Evolutionary conservation across 345 rosid species (phyloP).

Genomic region (Brassica nigra): DNA sequence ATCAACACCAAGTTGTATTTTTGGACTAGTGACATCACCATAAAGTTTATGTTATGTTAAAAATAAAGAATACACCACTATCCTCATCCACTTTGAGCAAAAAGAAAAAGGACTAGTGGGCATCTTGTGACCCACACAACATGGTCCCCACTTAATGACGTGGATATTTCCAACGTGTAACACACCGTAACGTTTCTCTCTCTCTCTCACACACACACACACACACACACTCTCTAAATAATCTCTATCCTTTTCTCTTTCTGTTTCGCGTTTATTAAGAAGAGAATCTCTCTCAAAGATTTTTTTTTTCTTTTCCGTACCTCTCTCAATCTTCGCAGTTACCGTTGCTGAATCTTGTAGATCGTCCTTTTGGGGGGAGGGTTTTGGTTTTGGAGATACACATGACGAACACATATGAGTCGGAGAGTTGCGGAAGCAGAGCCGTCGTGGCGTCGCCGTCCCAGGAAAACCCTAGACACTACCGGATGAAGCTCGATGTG

Average conservation of each 20-base stretch:
- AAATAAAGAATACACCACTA: neutral
- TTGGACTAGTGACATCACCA: neutral
- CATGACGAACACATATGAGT: conserved; percentile 83
- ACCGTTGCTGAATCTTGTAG: conserved; percentile 6
- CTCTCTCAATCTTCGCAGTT: neutral
- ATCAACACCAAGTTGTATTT: neutral
- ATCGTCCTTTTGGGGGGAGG: neutral
- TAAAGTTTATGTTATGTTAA: neutral
- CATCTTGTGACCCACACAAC: conserved; percentile 19
- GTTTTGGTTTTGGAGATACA: too few relatives aligned
- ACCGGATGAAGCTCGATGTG: conserved; percentile 85
- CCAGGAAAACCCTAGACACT: conserved; percentile 64
- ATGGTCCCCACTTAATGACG: conserved; percentile 33
- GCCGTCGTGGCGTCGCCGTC: conserved; percentile 56
- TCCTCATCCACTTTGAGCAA: neutral
- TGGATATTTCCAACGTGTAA: conserved; percentile 21
- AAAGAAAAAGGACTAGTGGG: neutral
- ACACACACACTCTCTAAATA: conserved; percentile 2
- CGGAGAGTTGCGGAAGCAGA: conserved; percentile 92
- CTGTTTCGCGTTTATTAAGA: neutral
- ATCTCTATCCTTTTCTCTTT: neutral
- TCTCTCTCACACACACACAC: neutral
- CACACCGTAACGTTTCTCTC: conserved; percentile 30
- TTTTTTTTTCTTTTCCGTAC: neutral
- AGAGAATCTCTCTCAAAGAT: conserved; percentile 18